Evolutionary conservation across 148 eudicot species (phyloP), one percentile per base, ranked within the genome.

Genomic region (Cornus kousa): DNA sequence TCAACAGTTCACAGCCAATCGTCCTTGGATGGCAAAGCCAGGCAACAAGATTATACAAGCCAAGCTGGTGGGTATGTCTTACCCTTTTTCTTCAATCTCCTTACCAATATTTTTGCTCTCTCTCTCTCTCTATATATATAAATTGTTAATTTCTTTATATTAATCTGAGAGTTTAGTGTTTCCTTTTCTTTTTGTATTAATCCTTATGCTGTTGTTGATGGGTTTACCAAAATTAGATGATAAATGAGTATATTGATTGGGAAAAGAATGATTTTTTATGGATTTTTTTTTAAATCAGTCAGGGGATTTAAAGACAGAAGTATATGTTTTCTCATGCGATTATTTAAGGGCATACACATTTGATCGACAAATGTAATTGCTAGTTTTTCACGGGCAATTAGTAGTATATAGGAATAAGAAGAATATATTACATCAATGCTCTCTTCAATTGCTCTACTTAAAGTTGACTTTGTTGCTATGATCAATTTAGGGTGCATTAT

Each of bases 21-120:
- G 32, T 9, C 67, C 39, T 66, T 69, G 55, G 83, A 86, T 86
- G 89, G 86, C 85, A 24, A 81, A 74, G 76, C 80, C 89, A 50
- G 85, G 78, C 46, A 76, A 81, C 86, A 86, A 81, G 59, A 81
- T 73, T 74, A 79, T 86, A 43, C 86, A 83, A 5, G 89, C 89
- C 70, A 86, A 86, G 82, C 82, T 86, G 89, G 89, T 86, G 53
- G 82, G 80, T 86, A 82, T 55, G 78, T 72, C 76, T 60, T 46
- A n/a, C 43, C 78, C 78, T 35, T 37, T 48, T 73, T 19, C 16
- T 71, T 46, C 67, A 62, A 5, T 62, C 66, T 62, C 66, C 66
- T 20, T 20, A 3, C 20, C 66, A 62, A 19, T n/a, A 19, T n/a
- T 17, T 17, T 62, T 62, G 9, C 66, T 16, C 14, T 53, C 59